These are phyloP conservation scores for Helichrysum umbraculigerum DNA, from an alignment of 129 eudicot species.

Conservation along the genomic window DNA sequence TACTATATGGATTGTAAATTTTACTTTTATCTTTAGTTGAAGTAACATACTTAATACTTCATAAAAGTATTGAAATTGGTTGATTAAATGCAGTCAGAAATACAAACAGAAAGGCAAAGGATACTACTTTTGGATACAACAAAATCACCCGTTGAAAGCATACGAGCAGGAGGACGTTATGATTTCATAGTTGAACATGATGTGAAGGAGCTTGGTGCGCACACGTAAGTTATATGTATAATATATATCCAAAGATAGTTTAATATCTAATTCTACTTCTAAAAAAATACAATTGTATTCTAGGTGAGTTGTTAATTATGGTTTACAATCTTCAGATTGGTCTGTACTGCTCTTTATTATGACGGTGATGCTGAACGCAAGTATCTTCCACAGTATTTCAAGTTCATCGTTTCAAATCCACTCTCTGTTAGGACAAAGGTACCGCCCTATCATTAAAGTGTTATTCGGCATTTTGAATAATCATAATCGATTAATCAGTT, in stretches of 20 bases:
- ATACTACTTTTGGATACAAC: conserved; percentile 88
- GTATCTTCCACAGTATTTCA: conserved; percentile 97
- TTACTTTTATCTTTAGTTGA: not conserved
- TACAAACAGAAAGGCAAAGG: conserved; percentile 97
- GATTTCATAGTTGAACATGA: conserved; percentile 98
- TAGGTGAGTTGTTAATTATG: not conserved
- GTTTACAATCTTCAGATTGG: conserved; percentile 58
- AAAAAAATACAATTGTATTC: not conserved
- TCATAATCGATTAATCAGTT: not conserved
- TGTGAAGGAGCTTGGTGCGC: conserved; percentile 96
- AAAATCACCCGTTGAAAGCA: conserved; percentile 88
- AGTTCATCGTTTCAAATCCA: conserved; percentile 93
- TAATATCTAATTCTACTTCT: not conserved
- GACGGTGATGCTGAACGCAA: conserved; percentile 87
- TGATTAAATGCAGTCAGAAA: conserved; percentile 71
- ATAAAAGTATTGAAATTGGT: conserved; percentile 6
- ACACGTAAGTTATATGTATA: conserved; percentile 64
- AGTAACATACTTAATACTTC: not conserved
- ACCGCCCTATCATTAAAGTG: conserved; percentile 1
- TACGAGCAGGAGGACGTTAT: conserved; percentile 95
- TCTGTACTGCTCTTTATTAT: conserved; percentile 84
- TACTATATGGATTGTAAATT: not conserved
- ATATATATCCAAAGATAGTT: not conserved
- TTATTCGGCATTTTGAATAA: not conserved
- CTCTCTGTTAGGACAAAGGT: conserved; percentile 98